Evolutionary conservation across 768 basidiomycete species (phyloP).

Genomic region (Kondoa subrosea): DNA sequence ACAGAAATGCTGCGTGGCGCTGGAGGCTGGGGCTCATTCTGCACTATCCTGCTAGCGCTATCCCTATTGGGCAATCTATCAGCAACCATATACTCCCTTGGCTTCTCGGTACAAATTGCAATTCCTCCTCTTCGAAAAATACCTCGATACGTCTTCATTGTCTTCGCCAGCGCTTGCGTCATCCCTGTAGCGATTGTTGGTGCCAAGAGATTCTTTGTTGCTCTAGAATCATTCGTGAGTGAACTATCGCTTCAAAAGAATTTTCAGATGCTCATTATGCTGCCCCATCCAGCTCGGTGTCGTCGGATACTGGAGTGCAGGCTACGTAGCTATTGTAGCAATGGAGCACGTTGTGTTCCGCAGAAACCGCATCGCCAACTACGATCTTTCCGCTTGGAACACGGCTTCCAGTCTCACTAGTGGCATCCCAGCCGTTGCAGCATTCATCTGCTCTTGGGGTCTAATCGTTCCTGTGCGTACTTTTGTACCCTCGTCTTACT

Average conservation of each 20-base stretch:
- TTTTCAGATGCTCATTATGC: too few species aligned
- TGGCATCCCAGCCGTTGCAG: slow-evolving; percentile 45
- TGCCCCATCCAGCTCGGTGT: too few species aligned
- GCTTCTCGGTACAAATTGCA: slow-evolving; percentile 53
- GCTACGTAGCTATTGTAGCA: slow-evolving; percentile 27
- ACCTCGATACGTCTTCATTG: slow-evolving; percentile 52
- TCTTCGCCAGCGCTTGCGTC: slow-evolving; percentile 50
- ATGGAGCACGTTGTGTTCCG: slow-evolving; percentile 50
- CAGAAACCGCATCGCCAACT: slow-evolving; percentile 37
- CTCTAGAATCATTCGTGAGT: slow-evolving; percentile 51
- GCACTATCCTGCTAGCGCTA: slow-evolving; percentile 52
- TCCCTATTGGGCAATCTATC: slow-evolving; percentile 63
- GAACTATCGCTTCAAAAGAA: too few species aligned
- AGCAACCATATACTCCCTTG: slow-evolving; percentile 61
- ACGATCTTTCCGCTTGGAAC: slow-evolving; percentile 44
- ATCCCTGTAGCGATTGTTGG: slow-evolving; percentile 42
- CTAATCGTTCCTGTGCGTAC: slow-evolving; percentile 50
- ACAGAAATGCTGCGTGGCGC: background rate
- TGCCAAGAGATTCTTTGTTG: slow-evolving; percentile 46
- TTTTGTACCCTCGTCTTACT: slow-evolving; percentile 36
- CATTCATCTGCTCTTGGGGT: slow-evolving; percentile 41
- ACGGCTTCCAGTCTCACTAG: slow-evolving; percentile 41
- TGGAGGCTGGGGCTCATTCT: slow-evolving; percentile 20
- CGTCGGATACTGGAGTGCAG: background rate
- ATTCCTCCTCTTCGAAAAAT: slow-evolving; percentile 43